phyloP scores from a whole-genome alignment of 345 rosid species.

The Mallotus nudiflorus region DNA sequence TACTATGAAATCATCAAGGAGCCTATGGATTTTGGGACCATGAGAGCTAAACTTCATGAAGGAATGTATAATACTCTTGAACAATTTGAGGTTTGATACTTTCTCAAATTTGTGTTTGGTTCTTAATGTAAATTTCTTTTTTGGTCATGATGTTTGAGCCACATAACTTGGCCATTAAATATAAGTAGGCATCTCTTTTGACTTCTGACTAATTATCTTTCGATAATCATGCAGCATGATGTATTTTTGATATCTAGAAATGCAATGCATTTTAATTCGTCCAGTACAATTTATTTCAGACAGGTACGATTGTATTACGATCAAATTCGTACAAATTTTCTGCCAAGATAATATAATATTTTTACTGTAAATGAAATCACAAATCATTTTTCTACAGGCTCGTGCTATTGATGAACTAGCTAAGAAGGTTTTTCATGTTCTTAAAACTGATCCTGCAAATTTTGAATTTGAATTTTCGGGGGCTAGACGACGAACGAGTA shows the following conservation, averaged over 20 bases:
- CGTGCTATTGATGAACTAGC: conserved; percentile 58
- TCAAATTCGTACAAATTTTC: conserved; percentile 11
- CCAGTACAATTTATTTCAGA: conserved; percentile 52
- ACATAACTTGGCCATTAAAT: background rate
- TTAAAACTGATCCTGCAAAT: conserved; percentile 46
- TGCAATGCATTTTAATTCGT: conserved; percentile 66
- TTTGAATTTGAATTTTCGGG: conserved; percentile 46
- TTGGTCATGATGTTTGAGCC: background rate
- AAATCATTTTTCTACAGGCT: conserved; percentile 43
- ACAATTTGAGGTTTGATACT: conserved; percentile 60
- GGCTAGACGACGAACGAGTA: conserved; percentile 40
- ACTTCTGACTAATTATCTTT: conserved; percentile 11
- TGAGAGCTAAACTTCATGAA: conserved; percentile 85
- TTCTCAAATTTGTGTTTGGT: conserved; percentile 6
- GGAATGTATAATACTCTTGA: conserved; percentile 61
- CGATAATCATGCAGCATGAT: conserved; percentile 46
- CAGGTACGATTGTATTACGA: conserved; percentile 41
- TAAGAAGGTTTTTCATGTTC: conserved; percentile 51
- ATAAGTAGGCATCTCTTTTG: background rate
- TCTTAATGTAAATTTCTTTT: background rate
- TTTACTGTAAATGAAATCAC: conserved; percentile 12
- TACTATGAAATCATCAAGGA: conserved; percentile 59
- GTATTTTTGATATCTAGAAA: conserved; percentile 51
- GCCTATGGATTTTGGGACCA: conserved; percentile 82
- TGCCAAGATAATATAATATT: background rate